Percentiles rank a stretch among this genome's conserved stretches.
Evolutionary conservation across 2,329 filamentous ascomycete genomes (phyloP).

Genomic region (Aureobasidium sp.): DNA sequence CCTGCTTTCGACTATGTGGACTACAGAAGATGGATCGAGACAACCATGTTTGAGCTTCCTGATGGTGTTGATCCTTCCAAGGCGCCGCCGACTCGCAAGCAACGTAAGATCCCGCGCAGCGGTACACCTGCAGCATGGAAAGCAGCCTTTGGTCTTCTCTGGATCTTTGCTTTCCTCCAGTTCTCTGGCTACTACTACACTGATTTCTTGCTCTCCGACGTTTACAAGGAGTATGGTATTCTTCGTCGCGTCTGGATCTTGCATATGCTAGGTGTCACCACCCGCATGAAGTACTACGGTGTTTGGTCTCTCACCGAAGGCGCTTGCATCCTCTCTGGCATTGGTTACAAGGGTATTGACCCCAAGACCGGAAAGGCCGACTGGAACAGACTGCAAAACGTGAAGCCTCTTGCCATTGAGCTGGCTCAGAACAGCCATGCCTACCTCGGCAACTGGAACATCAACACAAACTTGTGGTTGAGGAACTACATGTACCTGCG

Average conservation of each 20-base stretch:
- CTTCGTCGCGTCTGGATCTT: slow-evolving; percentile 66
- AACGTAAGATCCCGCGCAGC: slow-evolving; percentile 86
- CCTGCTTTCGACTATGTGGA: slow-evolving; percentile 93
- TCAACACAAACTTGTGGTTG: slow-evolving; percentile 96
- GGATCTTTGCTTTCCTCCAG: slow-evolving; percentile 71
- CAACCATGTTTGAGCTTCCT: slow-evolving; percentile 85
- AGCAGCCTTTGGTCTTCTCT: slow-evolving; percentile 61
- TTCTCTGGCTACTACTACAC: slow-evolving; percentile 60
- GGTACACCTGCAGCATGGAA: slow-evolving; percentile 77
- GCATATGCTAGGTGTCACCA: slow-evolving; percentile 74
- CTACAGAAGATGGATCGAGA: slow-evolving; percentile 87
- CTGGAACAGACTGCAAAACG: slow-evolving; percentile 87
- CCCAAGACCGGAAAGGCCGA: slow-evolving; percentile 73
- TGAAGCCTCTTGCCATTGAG: slow-evolving; percentile 79
- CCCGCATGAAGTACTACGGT: slow-evolving; percentile 90
- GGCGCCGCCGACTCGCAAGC: slow-evolving; percentile 76
- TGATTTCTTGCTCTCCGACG: slow-evolving; percentile 54
- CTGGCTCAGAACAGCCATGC: slow-evolving; percentile 86
- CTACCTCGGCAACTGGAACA: slow-evolving; percentile 92
- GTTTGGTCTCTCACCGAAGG: slow-evolving; percentile 93
- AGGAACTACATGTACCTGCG: slow-evolving; percentile 92
- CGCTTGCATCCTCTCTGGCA: slow-evolving; percentile 82
- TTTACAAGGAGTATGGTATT: slow-evolving; percentile 61
- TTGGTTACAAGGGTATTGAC: slow-evolving; percentile 92
- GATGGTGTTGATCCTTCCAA: slow-evolving; percentile 74